Base-by-base conservation (phyloP, 2,329 filamentous ascomycete species). In the Coniochaeta prunicola region DNA sequence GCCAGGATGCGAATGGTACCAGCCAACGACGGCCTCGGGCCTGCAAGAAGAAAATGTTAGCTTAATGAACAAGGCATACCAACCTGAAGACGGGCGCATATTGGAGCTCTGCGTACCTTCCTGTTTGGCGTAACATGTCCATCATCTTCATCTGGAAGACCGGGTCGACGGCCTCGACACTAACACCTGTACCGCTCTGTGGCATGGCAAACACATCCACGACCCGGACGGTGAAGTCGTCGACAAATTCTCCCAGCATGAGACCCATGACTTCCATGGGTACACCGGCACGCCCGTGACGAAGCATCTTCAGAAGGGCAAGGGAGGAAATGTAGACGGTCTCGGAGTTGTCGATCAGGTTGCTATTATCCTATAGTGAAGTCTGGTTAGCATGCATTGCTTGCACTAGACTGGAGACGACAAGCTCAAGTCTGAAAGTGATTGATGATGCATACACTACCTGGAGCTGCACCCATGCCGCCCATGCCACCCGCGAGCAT, bases 121-220 rank as follows among this genome's bases (percentile, higher is more conserved):
- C 94, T 60, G 94, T 99, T 81, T 99, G 94, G 70, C 90, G 84
- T 73, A 99, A 80, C 94, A 99, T 97, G 73, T 99, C 94, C 94
- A 99, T 99, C 94, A 99, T 99, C 83, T 97, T 99, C 70, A 92
- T 97, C 79, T 99, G 94, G 76, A 99, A 99, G 34, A 99, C 94
- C 10, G 92, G 92, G 73, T 99, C 94, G 63, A 99, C 94, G 57
- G 94, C 96, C 77, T 99, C 94, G 69, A 99, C 94, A 76, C 91
- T 96, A 67, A 99, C 94, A 66, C 94, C 94, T 1, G 94, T 99
- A 77, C 94, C 94, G 67, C 92, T 97, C 74, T 99, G 94, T 21
- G 94, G 94, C 94, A 99, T 99, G 61, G 94, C 94, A 76, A 99
- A 99, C 30, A 99, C 94, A 76, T 99, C 94, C 65, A 97, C 93